A percentile compares a stretch with the other conserved stretches of the same genome.
These are phyloP conservation scores for Ligustrum vulgare DNA, from an alignment of 257 asterid genomes.

Conservation along the genomic window DNA sequence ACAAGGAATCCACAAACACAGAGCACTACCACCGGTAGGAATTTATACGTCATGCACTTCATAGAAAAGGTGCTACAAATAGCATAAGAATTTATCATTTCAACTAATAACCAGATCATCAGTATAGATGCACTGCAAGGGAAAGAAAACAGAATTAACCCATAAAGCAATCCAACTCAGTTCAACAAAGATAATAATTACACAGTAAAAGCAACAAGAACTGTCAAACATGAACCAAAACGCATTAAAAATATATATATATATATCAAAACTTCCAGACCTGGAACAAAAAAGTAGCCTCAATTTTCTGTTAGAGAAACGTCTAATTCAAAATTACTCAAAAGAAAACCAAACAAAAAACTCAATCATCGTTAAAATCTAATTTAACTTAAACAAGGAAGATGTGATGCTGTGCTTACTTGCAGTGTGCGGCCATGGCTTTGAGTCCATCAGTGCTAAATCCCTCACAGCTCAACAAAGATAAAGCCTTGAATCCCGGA, in stretches of 20 bases:
- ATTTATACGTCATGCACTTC: conserved; percentile 6
- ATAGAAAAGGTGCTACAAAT: conserved; percentile 1
- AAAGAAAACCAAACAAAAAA: neutral
- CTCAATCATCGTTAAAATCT: neutral
- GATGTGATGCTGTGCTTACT: conserved; percentile 30
- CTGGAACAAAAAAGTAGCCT: neutral
- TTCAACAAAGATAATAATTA: neutral
- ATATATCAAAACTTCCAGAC: neutral
- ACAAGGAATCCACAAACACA: neutral
- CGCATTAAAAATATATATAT: neutral
- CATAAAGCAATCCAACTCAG: neutral
- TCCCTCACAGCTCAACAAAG: conserved; percentile 63
- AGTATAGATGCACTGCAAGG: neutral
- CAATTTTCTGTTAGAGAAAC: neutral
- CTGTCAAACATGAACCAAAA: neutral
- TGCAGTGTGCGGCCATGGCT: conserved; percentile 52
- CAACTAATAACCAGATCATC: neutral
- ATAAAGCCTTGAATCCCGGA: conserved; percentile 52
- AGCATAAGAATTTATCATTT: conserved; percentile 7
- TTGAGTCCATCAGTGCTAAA: conserved; percentile 56
- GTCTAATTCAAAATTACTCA: neutral
- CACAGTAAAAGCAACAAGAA: neutral
- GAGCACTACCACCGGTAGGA: conserved; percentile 3
- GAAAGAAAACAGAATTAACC: neutral
- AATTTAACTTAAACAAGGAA: neutral